Conservation (phyloP, 352 stramenopile genomes). For the Phytophthora kernoviae region DNA sequence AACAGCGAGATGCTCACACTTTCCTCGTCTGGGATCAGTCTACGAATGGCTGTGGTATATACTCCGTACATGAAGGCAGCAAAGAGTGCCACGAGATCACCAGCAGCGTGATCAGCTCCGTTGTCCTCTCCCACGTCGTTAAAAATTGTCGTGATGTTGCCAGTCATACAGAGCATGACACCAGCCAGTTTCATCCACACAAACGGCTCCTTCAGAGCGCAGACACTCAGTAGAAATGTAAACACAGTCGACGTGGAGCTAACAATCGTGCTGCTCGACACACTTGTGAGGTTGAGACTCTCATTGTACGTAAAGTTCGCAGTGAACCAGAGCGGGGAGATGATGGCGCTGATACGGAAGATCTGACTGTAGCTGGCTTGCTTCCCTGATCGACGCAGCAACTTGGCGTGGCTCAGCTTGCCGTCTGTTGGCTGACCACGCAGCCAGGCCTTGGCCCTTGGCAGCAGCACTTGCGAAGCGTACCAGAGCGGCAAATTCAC, state of each 20-base stretch:
- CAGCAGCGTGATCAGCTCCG: constrained; percentile 49
- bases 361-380: constrained; percentile 54
- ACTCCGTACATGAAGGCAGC: constrained; percentile 92
- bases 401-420: constrained; percentile 41
- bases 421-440: constrained; percentile 38
- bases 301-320: constrained; percentile 95
- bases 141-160: constrained; percentile 86
- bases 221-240: constrained; percentile 91
- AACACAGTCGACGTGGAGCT: constrained; percentile 94
- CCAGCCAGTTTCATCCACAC: constrained; percentile 81
- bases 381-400: constrained; percentile 32
- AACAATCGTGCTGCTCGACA: constrained; percentile 95
- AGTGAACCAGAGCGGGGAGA: constrained; percentile 95
- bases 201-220: constrained; percentile 80
- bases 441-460: constrained; percentile 41
- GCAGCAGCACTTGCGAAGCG: constrained; percentile 54
- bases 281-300: constrained; percentile 90
- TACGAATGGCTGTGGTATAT: constrained; percentile 92
- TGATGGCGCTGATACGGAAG: constrained; percentile 58
- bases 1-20: constrained; percentile 92
- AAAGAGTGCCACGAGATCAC: constrained; percentile 72
- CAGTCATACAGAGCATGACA: constrained; percentile 87
- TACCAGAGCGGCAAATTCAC: constrained; percentile 85
- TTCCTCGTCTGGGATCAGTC: constrained; percentile 79
- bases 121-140: constrained; percentile 54